Evolutionary conservation across 2,329 filamentous ascomycete genomes (phyloP), one percentile per base, ranked within the genome.

Genomic region (Periconia sp.): DNA sequence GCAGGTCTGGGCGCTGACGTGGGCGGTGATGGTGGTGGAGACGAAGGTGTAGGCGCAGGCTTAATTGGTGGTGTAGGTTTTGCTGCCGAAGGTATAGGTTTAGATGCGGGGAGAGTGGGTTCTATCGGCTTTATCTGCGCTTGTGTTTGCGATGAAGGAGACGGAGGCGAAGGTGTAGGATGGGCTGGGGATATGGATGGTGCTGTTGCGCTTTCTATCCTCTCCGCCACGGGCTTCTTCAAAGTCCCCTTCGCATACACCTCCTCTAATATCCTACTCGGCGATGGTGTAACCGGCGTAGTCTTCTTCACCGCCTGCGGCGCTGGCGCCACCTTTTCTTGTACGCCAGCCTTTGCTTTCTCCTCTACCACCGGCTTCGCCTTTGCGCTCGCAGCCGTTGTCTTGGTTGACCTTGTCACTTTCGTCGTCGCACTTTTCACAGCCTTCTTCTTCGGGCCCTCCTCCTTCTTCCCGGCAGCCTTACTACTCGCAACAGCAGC

Each of bases 181-280:
- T 13, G 19, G 13, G 34, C 16, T n/a, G 33, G 33, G 34, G 46
- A 23, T 33, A 18, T 45, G 31, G 33, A 13, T 4, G 28, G 2
- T 4, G 37, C 5, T 19, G 18, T 18, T 6, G 32, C 16, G 12
- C 24, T 35, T 15, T 10, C 32, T 24, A n/a, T n/a, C 32, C 36
- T 18, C 22, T 30, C 22, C 8, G 19, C 17, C n/a, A 17, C n/a
- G 5, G 42, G 18, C 6, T 40, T 44, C 31, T 52, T 56, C 23
- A 66, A 40, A 1, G 57, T 52, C 9, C 58, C 57, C n/a, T 46
- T 57, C 11, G 55, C 50, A 23, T 47, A 55, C 8, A 69, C 63
- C 19, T 66, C 37, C 2, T 62, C 51, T 34, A 68, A 21, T 40
- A 68, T 67, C 53, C 59, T 65, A 56, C 63, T 68, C 18, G 50